Base-by-base conservation (phyloP, 148 eudicot genomes). In the Rhododendron griersonianum region DNA sequence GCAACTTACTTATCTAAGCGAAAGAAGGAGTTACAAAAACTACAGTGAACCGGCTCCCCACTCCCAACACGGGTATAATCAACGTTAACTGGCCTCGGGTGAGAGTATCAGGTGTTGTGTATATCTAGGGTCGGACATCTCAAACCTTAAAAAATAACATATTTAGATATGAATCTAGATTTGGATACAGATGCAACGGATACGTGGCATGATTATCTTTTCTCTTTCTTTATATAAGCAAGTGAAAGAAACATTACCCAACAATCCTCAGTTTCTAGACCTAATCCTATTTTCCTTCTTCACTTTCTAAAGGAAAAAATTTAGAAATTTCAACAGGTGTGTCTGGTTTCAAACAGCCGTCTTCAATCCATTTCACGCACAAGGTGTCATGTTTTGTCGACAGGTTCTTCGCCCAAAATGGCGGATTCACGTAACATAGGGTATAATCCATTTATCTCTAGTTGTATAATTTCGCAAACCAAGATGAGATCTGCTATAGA, bases 401-500 rank as follows among this genome's bases (percentile, higher is more conserved):
- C 65, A 19, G n/a, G n/a, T 59, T 2, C n/a, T 59, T 19, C 14
- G 65, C 63, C 21, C 63, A 57, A 44, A 45, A 69, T 37, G 35
- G 15, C 74, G 4, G 76, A 7, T 15, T 53, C 69, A 85, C 65
- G 13, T 33, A 4, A 15, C 51, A 48, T 47, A 15, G 39, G 18
- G 45, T 8, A 47, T 28, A 23, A 81, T 45, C 30, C 83, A 35
- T 85, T 89, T 85, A 96, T 98, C 99, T 94, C 96, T 65, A 96
- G 93, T 83, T 94, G 97, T 98, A 95, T 94, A 85, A 96, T 88
- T 91, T 95, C 99, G 87, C 97, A 96, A 76, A 91, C 96, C 78
- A 96, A 92, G 87, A 92, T 90, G 82, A 96, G 92, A 89, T 96
- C 98, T 57, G 97, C 99, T 61, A 96, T 93, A 83, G 99, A 95